These are phyloP conservation scores for Tuctoria greenei DNA, from an alignment of 176 grass and related monocot species.

Conservation along the genomic window DNA sequence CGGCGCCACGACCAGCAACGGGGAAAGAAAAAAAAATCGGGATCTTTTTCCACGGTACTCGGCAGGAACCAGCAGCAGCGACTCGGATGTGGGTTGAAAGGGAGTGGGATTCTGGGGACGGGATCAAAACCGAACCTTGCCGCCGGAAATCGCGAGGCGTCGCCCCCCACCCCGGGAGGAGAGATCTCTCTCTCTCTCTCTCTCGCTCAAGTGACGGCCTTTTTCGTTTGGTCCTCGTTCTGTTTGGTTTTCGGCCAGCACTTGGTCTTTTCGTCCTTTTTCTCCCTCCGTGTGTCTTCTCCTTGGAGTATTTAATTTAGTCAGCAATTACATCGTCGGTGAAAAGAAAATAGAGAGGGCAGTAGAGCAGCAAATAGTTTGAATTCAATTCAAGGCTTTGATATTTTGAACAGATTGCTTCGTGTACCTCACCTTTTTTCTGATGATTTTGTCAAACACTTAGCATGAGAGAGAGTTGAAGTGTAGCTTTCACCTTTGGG, in stretches of 20 bases:
- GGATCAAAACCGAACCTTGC: conserved; percentile 65
- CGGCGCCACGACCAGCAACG: conserved; percentile 17
- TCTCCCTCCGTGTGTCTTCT: background rate
- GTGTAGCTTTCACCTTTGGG: conserved; percentile 34
- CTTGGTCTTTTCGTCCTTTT: conserved; percentile 2
- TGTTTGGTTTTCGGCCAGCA: conserved; percentile 34
- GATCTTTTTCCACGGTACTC: conserved; percentile 17
- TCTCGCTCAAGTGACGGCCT: conserved; percentile 19
- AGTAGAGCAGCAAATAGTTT: too few relatives aligned
- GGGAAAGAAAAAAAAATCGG: too few relatives aligned
- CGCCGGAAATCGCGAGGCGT: conserved; percentile 44
- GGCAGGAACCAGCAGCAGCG: background rate
- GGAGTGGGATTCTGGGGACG: conserved; percentile 6
- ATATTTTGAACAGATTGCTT: too few relatives aligned
- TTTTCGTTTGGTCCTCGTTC: conserved; percentile 38
- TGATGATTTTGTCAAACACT: too few relatives aligned
- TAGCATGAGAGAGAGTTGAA: too few relatives aligned
- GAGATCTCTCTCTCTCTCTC: conserved; percentile 35
- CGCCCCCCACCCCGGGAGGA: conserved; percentile 34
- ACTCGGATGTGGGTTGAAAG: background rate
- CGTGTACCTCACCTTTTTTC: too few relatives aligned
- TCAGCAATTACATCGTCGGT: background rate
- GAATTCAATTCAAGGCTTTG: too few relatives aligned
- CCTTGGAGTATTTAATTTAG: background rate
- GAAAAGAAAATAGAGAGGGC: background rate